Base-by-base conservation (phyloP, 1,284 basidiomycete genomes). In the Gymnopus androsaceus region DNA sequence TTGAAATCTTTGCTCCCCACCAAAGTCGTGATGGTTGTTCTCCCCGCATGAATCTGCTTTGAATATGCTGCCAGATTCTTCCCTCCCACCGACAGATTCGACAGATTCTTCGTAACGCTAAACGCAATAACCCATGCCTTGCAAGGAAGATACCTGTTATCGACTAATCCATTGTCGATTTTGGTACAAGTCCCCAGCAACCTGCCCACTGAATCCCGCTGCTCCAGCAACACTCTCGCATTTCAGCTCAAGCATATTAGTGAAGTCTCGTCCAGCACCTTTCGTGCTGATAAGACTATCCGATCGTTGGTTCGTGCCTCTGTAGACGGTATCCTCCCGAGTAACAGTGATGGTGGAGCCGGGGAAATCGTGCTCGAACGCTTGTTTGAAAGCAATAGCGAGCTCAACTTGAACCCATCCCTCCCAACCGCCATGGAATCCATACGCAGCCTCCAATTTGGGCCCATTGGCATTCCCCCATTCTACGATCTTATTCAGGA, bases 331-430 rank as follows among this genome's bases (percentile, higher is more conserved):
- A 30, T 54, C 51, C 25, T 54, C 51, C 12, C 51, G 51, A 23
- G 40, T 54, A 30, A 54, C 51, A 15, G 38, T 34, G 28, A 54
- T n/a, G 30, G 31, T 19, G 17, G 33, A 3, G 19, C 38, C 30
- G 17, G 9, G 14, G 7, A 15, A 14, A 3, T 31, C 12, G 0
- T 2, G 2, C 37, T 38, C 36, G 37, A 45, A 54, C 14, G 30
- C 17, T 34, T 25, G 38, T 36, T 54, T 44, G 27, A 54, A 15
- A 19, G 17, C 25, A 19, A 54, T 14, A 25, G 51, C 51, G 41
- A 54, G 51, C 41, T 54, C 51, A n/a, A 54, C 51, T 45, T 54
- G 51, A 33, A 31, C 19, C 51, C 51, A 54, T 45, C 51, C 51
- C 34, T 54, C 51, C 51, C 51, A 54, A 23, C 51, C 51, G 23